Evolutionary conservation across 495 filamentous ascomycete species (phyloP).

Genomic region (Hypoxylon rickii): DNA sequence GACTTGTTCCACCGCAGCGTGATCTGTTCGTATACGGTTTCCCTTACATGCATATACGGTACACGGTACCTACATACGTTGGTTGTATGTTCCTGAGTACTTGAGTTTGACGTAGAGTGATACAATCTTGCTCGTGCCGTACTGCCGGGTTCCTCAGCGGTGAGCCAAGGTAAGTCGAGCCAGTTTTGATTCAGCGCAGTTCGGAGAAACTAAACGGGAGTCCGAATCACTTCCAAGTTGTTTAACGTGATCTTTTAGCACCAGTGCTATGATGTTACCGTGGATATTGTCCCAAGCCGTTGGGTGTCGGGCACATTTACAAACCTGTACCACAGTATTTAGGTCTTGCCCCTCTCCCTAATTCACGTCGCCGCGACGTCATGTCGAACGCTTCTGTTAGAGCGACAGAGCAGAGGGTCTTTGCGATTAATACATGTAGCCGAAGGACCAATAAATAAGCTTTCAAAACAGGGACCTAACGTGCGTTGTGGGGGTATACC

Average conservation of each 20-base stretch:
- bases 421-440: too few relatives aligned
- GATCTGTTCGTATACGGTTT: too few relatives aligned
- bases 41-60: too few relatives aligned
- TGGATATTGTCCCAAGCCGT: slow-evolving; percentile 8
- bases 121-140: slow-evolving; percentile 2
- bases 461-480: too few relatives aligned
- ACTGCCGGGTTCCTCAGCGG: slow-evolving; percentile 14
- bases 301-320: neutral
- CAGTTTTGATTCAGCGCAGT: neutral
- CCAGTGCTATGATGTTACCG: too few relatives aligned
- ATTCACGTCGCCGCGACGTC: neutral
- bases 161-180: slow-evolving; percentile 13
- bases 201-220: neutral
- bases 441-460: too few relatives aligned
- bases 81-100: neutral
- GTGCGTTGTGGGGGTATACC: too few relatives aligned
- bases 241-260: neutral
- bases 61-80: too few relatives aligned
- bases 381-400: neutral
- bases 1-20: neutral
- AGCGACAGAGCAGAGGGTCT: too few relatives aligned
- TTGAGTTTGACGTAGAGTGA: neutral
- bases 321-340: neutral
- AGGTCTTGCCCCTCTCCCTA: neutral
- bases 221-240: neutral